phyloP scores from a whole-genome alignment of 495 filamentous ascomycete genomes.

The Neurospora sp. region DNA sequence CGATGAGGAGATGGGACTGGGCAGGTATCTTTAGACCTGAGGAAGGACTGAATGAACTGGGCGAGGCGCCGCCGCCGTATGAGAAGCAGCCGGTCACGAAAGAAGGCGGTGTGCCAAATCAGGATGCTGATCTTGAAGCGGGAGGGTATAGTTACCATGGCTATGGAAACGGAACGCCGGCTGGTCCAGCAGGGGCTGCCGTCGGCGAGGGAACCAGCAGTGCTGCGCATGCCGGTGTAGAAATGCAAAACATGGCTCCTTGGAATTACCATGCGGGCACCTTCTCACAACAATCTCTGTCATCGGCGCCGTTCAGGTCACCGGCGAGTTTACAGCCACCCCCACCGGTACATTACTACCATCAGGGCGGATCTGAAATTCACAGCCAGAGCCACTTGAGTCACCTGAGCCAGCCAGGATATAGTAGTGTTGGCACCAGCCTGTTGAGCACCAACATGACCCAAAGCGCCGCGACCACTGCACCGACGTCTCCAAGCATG shows the following conservation, averaged over 20 bases:
- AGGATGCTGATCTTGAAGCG: not conserved
- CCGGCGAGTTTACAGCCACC: not conserved
- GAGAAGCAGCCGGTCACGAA: constrained; percentile 1
- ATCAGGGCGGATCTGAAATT: not conserved
- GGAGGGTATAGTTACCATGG: not conserved
- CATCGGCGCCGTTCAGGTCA: not conserved
- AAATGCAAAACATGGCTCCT: not conserved
- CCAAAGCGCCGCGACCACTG: not conserved
- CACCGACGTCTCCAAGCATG: not conserved
- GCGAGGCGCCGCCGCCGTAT: constrained; percentile 50
- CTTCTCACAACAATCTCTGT: not conserved
- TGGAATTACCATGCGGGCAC: not conserved
- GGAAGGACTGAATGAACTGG: constrained; percentile 47
- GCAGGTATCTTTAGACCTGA: constrained; percentile 11
- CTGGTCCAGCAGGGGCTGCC: not conserved
- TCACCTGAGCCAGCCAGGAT: not conserved
- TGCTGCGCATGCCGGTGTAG: not conserved
- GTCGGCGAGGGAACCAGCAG: not conserved
- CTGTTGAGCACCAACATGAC: not conserved
- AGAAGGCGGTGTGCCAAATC: not conserved
- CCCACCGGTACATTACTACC: not conserved
- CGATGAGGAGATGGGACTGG: constrained; percentile 2
- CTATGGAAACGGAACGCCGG: not conserved
- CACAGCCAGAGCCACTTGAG: not conserved
- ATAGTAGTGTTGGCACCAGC: not conserved